Evolutionary conservation across 106 monocot species (phyloP).

Genomic region (Apostasia ramifera): DNA sequence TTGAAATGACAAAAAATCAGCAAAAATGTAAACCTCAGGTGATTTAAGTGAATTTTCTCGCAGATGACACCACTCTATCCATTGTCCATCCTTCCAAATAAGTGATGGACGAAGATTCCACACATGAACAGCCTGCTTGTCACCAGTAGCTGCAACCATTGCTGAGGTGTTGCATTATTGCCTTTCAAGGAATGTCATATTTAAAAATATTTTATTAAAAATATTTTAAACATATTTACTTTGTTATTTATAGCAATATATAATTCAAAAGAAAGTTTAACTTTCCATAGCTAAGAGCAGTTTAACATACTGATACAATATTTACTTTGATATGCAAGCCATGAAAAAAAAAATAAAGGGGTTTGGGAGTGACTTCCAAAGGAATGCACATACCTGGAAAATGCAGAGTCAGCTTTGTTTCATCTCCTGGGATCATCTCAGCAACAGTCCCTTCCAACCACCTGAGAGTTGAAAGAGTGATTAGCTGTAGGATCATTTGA

Average conservation of each 20-base stretch:
- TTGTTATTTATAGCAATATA: no score
- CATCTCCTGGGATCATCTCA: conserved; percentile 64
- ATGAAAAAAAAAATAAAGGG: no score
- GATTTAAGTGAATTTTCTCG: conserved; percentile 14
- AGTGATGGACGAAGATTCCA: conserved; percentile 87
- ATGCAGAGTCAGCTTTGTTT: conserved; percentile 62
- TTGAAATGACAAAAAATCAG: neutral
- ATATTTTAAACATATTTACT: no score
- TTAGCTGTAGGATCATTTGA: no score
- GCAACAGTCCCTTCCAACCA: conserved; percentile 84
- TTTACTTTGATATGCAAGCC: no score
- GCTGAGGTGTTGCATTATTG: no score
- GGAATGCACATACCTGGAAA: conserved; percentile 73
- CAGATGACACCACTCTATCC: conserved; percentile 55
- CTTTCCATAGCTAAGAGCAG: no score
- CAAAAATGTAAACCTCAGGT: conserved; percentile 45
- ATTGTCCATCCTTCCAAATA: conserved; percentile 86
- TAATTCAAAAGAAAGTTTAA: no score
- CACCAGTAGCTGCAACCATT: conserved; percentile 35
- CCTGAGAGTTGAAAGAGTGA: conserved; percentile 22
- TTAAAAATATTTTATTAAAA: no score
- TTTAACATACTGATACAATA: no score
- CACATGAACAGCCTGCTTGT: conserved; percentile 42
- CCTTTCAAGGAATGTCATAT: no score
- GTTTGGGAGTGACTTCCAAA: neutral